Percentiles rank a stretch among this genome's conserved stretches.
These are phyloP conservation scores for Camellia oleifera DNA, from an alignment of 179 eudicot genomes.

Conservation along the genomic window DNA sequence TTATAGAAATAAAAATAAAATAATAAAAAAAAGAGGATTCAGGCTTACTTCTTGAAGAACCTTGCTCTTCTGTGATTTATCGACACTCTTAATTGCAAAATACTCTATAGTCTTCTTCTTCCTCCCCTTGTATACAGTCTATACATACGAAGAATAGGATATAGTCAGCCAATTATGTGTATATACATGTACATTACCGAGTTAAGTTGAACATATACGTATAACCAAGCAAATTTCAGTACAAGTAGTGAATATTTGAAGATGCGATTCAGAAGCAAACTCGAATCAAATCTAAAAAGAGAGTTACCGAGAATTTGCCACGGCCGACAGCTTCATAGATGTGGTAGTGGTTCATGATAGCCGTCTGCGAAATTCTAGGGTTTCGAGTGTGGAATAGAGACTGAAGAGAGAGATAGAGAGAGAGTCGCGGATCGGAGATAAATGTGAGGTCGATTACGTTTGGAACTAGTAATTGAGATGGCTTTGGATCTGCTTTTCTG, in stretches of 20 bases:
- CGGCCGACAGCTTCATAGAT: constrained; percentile 84
- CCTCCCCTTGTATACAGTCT: constrained; percentile 93
- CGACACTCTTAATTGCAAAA: constrained; percentile 82
- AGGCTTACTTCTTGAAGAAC: constrained; percentile 88
- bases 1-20: no score
- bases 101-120: constrained; percentile 93
- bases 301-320: constrained; percentile 77
- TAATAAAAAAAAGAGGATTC: not conserved
- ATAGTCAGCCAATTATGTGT: not conserved
- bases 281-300: not conserved
- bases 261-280: not conserved
- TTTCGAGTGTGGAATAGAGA: constrained; percentile 17
- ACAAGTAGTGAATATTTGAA: not conserved
- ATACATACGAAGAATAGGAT: not conserved
- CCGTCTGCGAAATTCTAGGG: constrained; percentile 15
- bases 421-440: no score
- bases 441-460: no score
- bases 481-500: no score
- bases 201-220: not conserved
- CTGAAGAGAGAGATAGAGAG: constrained; percentile 1
- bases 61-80: constrained; percentile 79
- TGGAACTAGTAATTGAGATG: no score
- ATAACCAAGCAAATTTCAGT: not conserved
- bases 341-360: constrained; percentile 78
- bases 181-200: not conserved